A percentile compares a stretch with the other conserved stretches of the same genome.
These are phyloP conservation scores for Vitis hybrid DNA, from an alignment of 177 flowering plant genomes.

Conservation along the genomic window DNA sequence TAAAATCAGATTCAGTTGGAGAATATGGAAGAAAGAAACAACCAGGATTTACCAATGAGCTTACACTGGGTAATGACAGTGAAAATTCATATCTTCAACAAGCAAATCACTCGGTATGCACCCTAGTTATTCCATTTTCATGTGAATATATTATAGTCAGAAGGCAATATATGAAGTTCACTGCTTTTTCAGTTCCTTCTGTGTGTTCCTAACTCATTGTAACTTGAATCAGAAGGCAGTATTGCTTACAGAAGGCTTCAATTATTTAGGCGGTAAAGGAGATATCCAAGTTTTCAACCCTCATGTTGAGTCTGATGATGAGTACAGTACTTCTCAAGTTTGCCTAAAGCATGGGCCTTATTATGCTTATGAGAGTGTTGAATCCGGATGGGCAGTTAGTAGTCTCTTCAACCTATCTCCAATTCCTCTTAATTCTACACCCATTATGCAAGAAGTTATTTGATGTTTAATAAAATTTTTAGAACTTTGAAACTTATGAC, in stretches of 20 bases:
- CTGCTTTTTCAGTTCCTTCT: no score
- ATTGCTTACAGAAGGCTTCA: constrained; percentile 40
- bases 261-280: constrained; percentile 45
- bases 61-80: neutral
- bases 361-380: constrained; percentile 32
- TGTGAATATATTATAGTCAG: no score
- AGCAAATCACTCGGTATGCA: constrained; percentile 36
- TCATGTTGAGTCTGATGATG: constrained; percentile 43
- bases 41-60: neutral
- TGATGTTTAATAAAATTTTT: neutral
- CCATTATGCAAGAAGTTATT: no score
- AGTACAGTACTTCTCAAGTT: constrained; percentile 43
- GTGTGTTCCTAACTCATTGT: neutral
- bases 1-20: constrained; percentile 12
- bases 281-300: constrained; percentile 54
- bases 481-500: neutral
- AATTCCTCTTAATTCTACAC: neutral
- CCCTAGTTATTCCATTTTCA: neutral
- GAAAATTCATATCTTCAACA: constrained; percentile 5
- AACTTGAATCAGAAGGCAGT: constrained; percentile 30
- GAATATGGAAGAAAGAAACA: constrained; percentile 34
- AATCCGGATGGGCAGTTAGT: constrained; percentile 64
- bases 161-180: no score
- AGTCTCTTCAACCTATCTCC: no score
- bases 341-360: constrained; percentile 38